Evolutionary conservation across 495 filamentous ascomycete genomes (phyloP).

Genomic region (Barbatosphaeria neglecta): DNA sequence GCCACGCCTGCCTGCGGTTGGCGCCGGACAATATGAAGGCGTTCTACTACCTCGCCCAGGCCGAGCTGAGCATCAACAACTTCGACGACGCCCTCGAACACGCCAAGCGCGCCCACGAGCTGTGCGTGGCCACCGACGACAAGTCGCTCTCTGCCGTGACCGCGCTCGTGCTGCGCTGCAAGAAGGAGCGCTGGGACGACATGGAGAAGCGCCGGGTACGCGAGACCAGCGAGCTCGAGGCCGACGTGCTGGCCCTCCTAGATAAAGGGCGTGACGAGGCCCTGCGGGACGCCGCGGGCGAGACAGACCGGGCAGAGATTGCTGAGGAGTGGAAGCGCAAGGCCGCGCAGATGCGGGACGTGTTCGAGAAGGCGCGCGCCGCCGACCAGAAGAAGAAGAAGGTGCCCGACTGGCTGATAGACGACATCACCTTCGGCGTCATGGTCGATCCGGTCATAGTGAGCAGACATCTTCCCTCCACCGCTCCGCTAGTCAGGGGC

Average conservation of each 20-base stretch:
- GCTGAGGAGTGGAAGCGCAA: constrained; percentile 48
- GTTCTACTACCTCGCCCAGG: constrained; percentile 71
- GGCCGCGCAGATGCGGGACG: constrained; percentile 41
- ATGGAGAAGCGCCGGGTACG: constrained; percentile 35
- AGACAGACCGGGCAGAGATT: constrained; percentile 37
- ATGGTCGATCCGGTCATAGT: constrained; percentile 88
- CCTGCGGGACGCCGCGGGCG: constrained; percentile 12
- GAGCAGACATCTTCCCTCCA: constrained; percentile 13
- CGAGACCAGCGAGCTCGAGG: constrained; percentile 41
- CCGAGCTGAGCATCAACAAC: constrained; percentile 61
- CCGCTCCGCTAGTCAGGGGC: neutral
- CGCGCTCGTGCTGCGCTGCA: constrained; percentile 57
- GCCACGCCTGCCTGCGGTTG: constrained; percentile 58
- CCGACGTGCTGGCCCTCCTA: constrained; percentile 35
- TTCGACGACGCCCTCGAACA: constrained; percentile 63
- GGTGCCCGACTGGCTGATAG: constrained; percentile 79
- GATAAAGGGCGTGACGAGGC: constrained; percentile 16
- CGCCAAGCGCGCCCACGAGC: constrained; percentile 60
- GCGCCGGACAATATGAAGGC: constrained; percentile 63
- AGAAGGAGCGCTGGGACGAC: constrained; percentile 62
- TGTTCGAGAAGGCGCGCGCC: constrained; percentile 49
- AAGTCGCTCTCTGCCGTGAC: constrained; percentile 55
- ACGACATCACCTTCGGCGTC: constrained; percentile 79
- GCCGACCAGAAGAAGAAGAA: constrained; percentile 43
- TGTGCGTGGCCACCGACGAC: constrained; percentile 49